phyloP scores from a whole-genome alignment of 2,329 filamentous ascomycete species.

The Dothistroma pini region DNA sequence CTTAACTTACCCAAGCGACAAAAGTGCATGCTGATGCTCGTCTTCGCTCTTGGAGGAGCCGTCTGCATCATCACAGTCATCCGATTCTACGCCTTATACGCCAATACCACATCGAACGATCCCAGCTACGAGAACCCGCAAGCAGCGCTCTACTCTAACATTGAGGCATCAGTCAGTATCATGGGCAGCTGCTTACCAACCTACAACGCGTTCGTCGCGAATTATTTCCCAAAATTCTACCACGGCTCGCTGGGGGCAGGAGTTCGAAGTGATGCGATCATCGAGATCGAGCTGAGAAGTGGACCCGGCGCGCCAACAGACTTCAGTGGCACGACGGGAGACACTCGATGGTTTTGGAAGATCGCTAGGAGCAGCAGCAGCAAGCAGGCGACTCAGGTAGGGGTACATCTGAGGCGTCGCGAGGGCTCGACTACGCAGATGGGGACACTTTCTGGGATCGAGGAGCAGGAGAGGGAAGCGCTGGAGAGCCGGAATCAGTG shows the following conservation, averaged over 20 bases:
- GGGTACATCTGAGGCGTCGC: background rate
- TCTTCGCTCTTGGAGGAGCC: slow-evolving; percentile 33
- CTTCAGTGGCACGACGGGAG: background rate
- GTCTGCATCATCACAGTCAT: slow-evolving; percentile 31
- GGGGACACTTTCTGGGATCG: background rate
- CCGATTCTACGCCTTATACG: slow-evolving; percentile 25
- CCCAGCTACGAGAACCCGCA: slow-evolving; percentile 28
- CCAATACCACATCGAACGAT: slow-evolving; percentile 22
- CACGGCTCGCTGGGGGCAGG: background rate
- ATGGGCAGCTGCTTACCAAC: slow-evolving; percentile 34
- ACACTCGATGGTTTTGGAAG: too few relatives aligned
- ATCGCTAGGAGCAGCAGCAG: background rate
- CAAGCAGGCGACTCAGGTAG: background rate
- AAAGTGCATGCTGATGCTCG: slow-evolving; percentile 30
- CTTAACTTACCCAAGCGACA: slow-evolving; percentile 30
- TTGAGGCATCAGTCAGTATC: slow-evolving; percentile 35
- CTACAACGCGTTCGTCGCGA: slow-evolving; percentile 23
- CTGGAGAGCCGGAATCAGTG: background rate
- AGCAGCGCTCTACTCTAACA: slow-evolving; percentile 30
- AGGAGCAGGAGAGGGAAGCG: background rate
- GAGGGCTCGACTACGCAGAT: background rate
- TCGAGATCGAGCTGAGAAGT: background rate
- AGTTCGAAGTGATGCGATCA: background rate
- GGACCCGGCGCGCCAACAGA: background rate
- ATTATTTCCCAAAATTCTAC: slow-evolving; percentile 20